Conservation (phyloP, 352 stramenopile species). For the Pythium dissotocum region DNA sequence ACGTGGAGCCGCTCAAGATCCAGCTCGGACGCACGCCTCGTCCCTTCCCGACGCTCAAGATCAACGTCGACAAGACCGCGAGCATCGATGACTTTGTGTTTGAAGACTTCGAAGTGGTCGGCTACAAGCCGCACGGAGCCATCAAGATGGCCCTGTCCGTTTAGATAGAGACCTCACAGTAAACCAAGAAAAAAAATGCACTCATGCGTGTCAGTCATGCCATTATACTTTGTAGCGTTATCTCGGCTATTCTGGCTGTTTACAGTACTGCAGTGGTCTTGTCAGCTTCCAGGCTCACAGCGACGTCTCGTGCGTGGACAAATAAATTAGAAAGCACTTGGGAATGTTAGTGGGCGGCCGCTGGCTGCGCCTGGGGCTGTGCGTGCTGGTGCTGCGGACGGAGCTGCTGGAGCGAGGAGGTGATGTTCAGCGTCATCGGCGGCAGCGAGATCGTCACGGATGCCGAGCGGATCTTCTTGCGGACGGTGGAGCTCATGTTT, state of each 20-base stretch:
- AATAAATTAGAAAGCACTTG: conserved; percentile 14
- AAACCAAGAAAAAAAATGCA: neutral
- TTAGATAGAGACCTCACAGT: conserved; percentile 22
- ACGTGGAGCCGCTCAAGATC: conserved; percentile 96
- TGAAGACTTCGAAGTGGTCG: conserved; percentile 95
- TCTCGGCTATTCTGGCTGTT: neutral
- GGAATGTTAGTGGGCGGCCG: conserved; percentile 17
- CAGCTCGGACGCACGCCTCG: conserved; percentile 93
- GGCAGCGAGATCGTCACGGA: conserved; percentile 74
- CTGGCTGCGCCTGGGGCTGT: conserved; percentile 6
- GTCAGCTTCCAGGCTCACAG: neutral
- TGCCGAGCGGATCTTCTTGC: conserved; percentile 66
- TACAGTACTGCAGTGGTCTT: neutral
- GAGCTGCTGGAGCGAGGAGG: conserved; percentile 56
- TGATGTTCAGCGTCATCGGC: conserved; percentile 64
- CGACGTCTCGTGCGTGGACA: neutral
- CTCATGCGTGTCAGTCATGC: neutral
- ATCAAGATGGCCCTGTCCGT: conserved; percentile 99
- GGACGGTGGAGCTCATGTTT: conserved; percentile 56
- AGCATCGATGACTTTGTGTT: conserved; percentile 96
- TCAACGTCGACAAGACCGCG: conserved; percentile 86
- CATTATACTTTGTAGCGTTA: conserved; percentile 4
- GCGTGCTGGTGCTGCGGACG: conserved; percentile 29
- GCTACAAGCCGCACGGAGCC: conserved; percentile 95
- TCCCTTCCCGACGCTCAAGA: conserved; percentile 94